Evolutionary conservation across 176 grass and related monocot genomes (phyloP).

Genomic region (Calamus simplicifolius): DNA sequence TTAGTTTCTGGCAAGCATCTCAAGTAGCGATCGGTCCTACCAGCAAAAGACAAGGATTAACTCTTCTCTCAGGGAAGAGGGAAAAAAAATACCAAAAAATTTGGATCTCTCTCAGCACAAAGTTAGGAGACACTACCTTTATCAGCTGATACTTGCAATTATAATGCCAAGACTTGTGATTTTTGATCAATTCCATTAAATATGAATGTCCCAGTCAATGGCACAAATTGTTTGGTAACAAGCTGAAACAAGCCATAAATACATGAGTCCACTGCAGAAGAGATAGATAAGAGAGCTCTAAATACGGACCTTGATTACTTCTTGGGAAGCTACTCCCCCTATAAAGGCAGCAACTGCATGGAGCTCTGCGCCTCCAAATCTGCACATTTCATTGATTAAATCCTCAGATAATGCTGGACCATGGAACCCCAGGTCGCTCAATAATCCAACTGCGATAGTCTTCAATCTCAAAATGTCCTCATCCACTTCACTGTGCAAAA

Average conservation of each 20-base stretch:
- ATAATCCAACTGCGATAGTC: constrained; percentile 50
- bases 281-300: too few species aligned
- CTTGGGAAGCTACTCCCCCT: constrained; percentile 73
- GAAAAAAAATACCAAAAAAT: too few species aligned
- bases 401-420: constrained; percentile 62
- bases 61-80: too few species aligned
- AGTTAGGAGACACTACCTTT: too few species aligned
- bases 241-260: constrained; percentile 36
- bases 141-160: constrained; percentile 11
- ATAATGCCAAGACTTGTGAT: constrained; percentile 69
- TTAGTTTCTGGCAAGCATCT: too few species aligned
- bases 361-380: constrained; percentile 73
- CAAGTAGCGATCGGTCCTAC: too few species aligned
- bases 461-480: constrained; percentile 84
- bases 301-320: constrained; percentile 71
- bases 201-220: constrained; percentile 63
- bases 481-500: constrained; percentile 60
- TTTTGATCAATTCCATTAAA: constrained; percentile 94
- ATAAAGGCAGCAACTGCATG: constrained; percentile 78
- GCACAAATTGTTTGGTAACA: constrained; percentile 84
- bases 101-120: too few species aligned
- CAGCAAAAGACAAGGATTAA: too few species aligned
- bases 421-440: constrained; percentile 63
- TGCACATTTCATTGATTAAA: constrained; percentile 77
- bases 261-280: too few species aligned